Evolutionary conservation across 2,329 filamentous ascomycete species (phyloP).

Genomic region (Chrysoporthe cubensis): DNA sequence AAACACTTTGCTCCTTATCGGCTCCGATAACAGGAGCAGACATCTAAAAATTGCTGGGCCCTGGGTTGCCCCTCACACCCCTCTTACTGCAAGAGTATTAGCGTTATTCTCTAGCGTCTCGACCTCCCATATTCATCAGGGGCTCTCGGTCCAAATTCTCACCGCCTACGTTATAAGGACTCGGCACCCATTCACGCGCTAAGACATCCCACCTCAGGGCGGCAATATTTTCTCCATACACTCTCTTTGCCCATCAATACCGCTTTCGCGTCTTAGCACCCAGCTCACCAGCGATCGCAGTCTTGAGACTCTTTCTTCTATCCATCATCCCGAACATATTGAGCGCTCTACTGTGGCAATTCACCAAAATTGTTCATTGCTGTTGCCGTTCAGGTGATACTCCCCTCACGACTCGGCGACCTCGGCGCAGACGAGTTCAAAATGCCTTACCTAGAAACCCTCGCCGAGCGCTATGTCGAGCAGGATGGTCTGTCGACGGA

Average conservation of each 20-base stretch:
- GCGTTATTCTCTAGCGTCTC: background rate
- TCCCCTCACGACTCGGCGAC: background rate
- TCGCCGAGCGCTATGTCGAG: constrained; percentile 28
- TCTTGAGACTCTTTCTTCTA: background rate
- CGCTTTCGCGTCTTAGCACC: background rate
- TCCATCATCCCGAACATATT: background rate
- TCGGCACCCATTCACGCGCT: background rate
- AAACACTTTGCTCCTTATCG: constrained; percentile 23
- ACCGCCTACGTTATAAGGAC: constrained; percentile 24
- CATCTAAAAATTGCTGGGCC: constrained; percentile 17
- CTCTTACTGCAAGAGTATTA: constrained; percentile 22
- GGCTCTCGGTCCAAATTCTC: background rate
- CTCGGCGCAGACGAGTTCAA: constrained; percentile 3
- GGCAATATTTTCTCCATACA: constrained; percentile 21
- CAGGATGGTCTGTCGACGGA: constrained; percentile 24
- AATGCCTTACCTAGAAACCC: constrained; percentile 26
- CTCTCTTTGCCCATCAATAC: background rate
- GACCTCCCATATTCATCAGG: background rate
- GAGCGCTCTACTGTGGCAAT: background rate
- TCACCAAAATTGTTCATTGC: background rate
- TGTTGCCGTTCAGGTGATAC: background rate
- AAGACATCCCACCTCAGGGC: constrained; percentile 16
- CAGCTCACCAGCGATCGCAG: background rate
- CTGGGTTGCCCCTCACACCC: constrained; percentile 27
- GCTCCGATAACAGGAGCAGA: constrained; percentile 25